Evolutionary conservation across 2,329 filamentous ascomycete species (phyloP).

Genomic region (Aspergillus sergii): DNA sequence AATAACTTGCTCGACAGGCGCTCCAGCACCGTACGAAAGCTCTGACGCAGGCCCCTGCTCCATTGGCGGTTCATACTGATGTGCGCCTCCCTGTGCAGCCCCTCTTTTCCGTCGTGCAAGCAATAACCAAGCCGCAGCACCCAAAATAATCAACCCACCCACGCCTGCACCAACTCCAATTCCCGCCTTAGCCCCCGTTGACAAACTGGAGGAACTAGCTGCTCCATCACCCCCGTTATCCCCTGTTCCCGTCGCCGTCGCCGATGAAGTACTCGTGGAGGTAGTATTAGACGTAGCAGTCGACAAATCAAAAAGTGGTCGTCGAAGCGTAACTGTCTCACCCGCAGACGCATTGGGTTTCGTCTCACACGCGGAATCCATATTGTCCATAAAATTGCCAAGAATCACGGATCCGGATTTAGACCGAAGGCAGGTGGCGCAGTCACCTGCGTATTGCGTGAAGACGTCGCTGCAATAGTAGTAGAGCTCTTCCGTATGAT

Average conservation of each 20-base stretch:
- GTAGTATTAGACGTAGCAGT: neutral
- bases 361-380: neutral
- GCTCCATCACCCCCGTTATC: neutral
- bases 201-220: neutral
- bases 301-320: neutral
- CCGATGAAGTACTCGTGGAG: neutral
- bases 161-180: neutral
- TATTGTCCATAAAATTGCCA: slow-evolving; percentile 6
- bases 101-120: neutral
- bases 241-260: neutral
- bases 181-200: neutral
- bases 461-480: neutral
- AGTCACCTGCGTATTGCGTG: neutral
- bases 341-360: slow-evolving; percentile 1
- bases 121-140: neutral
- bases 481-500: neutral
- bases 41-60: neutral
- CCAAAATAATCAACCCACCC: neutral
- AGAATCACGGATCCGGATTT: neutral
- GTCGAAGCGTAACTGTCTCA: neutral
- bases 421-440: neutral
- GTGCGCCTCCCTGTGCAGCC: neutral
- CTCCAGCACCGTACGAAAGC: neutral
- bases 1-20: neutral
- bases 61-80: neutral